These are phyloP conservation scores for Aureobasidium pullulans DNA, from an alignment of 2,329 filamentous ascomycete genomes.

Conservation along the genomic window DNA sequence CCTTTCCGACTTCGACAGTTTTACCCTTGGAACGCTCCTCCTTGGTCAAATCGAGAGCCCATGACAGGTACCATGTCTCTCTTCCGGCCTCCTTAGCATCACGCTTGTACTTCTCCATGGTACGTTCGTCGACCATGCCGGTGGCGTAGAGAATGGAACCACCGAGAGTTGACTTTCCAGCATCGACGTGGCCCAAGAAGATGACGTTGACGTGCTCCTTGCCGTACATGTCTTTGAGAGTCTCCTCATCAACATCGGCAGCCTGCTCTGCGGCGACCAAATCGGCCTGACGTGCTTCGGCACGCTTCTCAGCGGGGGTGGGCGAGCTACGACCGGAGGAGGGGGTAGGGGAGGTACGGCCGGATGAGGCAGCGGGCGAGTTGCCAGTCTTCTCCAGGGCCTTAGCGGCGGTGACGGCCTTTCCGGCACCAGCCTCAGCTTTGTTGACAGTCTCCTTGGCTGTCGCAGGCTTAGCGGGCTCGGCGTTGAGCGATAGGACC, in stretches of 20 bases:
- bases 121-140: conserved; percentile 98
- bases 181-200: conserved; percentile 96
- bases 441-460: conserved; percentile 38
- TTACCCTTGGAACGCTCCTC: conserved; percentile 96
- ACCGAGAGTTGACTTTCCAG: conserved; percentile 92
- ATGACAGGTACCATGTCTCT: conserved; percentile 98
- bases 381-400: conserved; percentile 88
- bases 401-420: conserved; percentile 80
- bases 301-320: conserved; percentile 41
- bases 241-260: conserved; percentile 71
- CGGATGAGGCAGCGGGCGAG: conserved; percentile 46
- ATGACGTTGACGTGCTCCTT: conserved; percentile 94
- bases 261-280: conserved; percentile 76
- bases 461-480: conserved; percentile 30
- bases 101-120: conserved; percentile 94
- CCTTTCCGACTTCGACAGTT: conserved; percentile 93
- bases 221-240: conserved; percentile 90
- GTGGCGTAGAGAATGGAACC: conserved; percentile 88
- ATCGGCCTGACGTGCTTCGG: conserved; percentile 62
- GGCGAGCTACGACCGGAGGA: conserved; percentile 82
- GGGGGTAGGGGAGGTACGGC: conserved; percentile 71
- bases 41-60: conserved; percentile 94
- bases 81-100: conserved; percentile 94
- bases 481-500: conserved; percentile 59
- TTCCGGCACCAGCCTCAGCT: conserved; percentile 57